Conservation (phyloP, 768 basidiomycete species). For the Coprinopsis sp. region DNA sequence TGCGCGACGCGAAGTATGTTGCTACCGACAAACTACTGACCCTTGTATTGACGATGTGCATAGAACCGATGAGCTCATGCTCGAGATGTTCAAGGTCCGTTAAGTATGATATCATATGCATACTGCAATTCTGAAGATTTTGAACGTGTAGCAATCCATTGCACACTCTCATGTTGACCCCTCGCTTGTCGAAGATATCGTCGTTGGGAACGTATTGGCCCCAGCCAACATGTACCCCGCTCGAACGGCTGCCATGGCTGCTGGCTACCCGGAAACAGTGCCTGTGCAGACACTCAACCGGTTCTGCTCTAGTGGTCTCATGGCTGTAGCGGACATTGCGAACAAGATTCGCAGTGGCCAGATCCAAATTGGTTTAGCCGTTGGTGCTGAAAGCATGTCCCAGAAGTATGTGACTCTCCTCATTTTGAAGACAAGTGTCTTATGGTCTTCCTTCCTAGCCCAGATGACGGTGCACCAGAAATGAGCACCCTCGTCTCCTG, state of each 20-base stretch:
- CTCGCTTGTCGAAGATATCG: conserved; percentile 66
- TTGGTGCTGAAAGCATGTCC: conserved; percentile 89
- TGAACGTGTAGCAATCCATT: conserved; percentile 49
- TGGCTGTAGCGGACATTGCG: conserved; percentile 73
- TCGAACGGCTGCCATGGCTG: conserved; percentile 69
- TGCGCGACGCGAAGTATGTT: conserved; percentile 62
- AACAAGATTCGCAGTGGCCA: conserved; percentile 76
- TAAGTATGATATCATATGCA: conserved; percentile 4
- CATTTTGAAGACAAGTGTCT: not conserved
- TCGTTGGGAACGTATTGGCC: conserved; percentile 72
- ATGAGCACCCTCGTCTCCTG: conserved; percentile 59
- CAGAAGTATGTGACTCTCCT: conserved; percentile 45
- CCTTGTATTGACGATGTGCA: not conserved
- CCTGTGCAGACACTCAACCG: conserved; percentile 74
- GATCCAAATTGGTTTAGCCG: conserved; percentile 72
- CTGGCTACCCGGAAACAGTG: conserved; percentile 74
- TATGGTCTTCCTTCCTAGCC: conserved; percentile 33
- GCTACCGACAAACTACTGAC: conserved; percentile 5
- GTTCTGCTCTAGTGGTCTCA: conserved; percentile 83
- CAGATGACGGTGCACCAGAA: conserved; percentile 56
- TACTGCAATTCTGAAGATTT: not conserved
- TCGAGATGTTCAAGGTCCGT: conserved; percentile 73
- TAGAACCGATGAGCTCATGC: conserved; percentile 75
- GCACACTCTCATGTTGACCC: conserved; percentile 58
- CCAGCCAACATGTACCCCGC: conserved; percentile 65